Percentiles rank a stretch among this genome's conserved stretches.
phyloP scores from a whole-genome alignment of 192 early-diverging fungal genomes.

The Funneliformis mosseae region DNA sequence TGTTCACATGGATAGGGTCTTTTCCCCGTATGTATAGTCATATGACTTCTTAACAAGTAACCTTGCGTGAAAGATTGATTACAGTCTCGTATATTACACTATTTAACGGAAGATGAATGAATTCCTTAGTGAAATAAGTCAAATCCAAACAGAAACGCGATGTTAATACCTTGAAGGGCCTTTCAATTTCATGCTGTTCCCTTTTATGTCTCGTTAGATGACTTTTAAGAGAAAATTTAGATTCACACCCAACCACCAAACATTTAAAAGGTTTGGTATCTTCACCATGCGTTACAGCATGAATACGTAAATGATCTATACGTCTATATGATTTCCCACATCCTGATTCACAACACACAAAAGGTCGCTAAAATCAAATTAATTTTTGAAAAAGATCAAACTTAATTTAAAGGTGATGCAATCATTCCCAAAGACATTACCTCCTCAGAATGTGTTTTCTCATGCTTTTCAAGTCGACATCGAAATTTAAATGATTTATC shows the following conservation, averaged over 20 bases:
- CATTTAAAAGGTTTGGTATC: slow-evolving; percentile 21
- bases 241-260: slow-evolving; percentile 13
- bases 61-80: slow-evolving; percentile 14
- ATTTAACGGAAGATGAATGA: not conserved
- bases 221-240: slow-evolving; percentile 3
- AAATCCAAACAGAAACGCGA: not conserved
- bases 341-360: not conserved
- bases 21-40: slow-evolving; percentile 13
- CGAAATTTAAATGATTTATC: not conserved
- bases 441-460: slow-evolving; percentile 10
- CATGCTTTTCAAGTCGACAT: slow-evolving; percentile 1
- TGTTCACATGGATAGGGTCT: slow-evolving; percentile 18
- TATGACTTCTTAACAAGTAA: slow-evolving; percentile 14
- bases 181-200: slow-evolving; percentile 19
- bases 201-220: slow-evolving; percentile 11
- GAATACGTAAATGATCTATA: slow-evolving; percentile 10
- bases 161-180: not conserved
- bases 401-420: not conserved
- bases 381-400: not conserved
- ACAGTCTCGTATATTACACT: slow-evolving; percentile 12
- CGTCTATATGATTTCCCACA: slow-evolving; percentile 26
- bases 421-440: not conserved
- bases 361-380: slow-evolving; percentile 7
- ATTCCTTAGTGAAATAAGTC: not conserved
- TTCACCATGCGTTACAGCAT: not conserved